A percentile compares a stretch with the other conserved stretches of the same genome.
These are phyloP conservation scores for Cochlearia excelsa DNA, from an alignment of 345 rosid genomes.

Conservation along the genomic window DNA sequence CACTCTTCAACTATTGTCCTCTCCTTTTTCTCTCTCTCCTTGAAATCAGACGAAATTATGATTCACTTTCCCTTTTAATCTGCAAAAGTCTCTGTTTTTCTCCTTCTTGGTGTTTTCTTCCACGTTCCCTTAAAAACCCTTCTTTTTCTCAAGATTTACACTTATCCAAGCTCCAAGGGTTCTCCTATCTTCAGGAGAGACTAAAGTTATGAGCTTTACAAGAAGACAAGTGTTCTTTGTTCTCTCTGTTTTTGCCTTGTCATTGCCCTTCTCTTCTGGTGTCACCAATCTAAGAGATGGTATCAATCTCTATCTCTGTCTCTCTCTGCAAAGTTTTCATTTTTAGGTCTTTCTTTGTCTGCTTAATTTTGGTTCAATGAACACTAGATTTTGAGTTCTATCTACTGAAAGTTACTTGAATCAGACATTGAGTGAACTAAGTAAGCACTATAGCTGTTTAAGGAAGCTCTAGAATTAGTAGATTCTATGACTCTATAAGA, in stretches of 20 bases:
- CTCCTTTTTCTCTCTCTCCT: conserved; percentile 35
- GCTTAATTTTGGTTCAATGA: conserved; percentile 1
- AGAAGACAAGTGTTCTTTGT: conserved; percentile 35
- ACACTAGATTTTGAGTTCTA: conserved; percentile 9
- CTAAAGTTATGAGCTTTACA: conserved; percentile 42
- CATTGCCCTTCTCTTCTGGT: conserved; percentile 46
- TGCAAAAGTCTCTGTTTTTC: conserved; percentile 23
- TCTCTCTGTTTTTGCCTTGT: conserved; percentile 40
- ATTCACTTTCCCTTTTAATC: conserved; percentile 37
- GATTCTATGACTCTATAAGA: conserved; percentile 2
- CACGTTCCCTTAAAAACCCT: conserved; percentile 17
- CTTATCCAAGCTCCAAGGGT: conserved; percentile 16
- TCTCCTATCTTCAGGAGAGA: conserved; percentile 8
- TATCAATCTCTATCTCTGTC: conserved; percentile 24
- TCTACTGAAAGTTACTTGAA: conserved; percentile 16
- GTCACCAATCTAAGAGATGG: conserved; percentile 66
- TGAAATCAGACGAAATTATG: conserved; percentile 29
- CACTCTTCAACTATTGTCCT: conserved; percentile 17
- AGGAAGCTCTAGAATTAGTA: background rate
- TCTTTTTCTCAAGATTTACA: background rate
- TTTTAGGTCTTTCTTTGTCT: conserved; percentile 4
- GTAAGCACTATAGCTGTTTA: background rate
- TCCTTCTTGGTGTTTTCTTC: conserved; percentile 5
- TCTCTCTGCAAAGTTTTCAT: background rate
- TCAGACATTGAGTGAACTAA: conserved; percentile 13